Evolutionary conservation across 495 filamentous ascomycete species (phyloP), one percentile per base, ranked within the genome.

Genomic region (Neurospora cerealis): DNA sequence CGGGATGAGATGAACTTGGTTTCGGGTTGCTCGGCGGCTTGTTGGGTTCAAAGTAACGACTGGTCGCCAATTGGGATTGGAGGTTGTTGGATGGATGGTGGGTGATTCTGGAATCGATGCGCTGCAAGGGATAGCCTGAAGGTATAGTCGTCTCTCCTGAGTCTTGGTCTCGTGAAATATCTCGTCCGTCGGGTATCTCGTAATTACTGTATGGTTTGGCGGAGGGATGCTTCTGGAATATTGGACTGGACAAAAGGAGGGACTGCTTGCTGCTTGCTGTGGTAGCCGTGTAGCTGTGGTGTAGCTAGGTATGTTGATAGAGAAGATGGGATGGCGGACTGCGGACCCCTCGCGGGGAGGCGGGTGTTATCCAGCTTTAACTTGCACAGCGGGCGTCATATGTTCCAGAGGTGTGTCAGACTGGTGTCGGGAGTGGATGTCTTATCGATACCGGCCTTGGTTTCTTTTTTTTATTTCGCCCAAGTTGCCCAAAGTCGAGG

Each of bases 371-470:
- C 54, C 54, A 66, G 77, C 77, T 74, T 71, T 62, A 62, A 73
- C 72, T 73, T 72, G 73, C 72, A 74, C 74, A 70, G 28, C 54
- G 54, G 73, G 73, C 77, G 79, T 79, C 80, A 80, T 79, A 75
- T 73, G 77, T 72, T 73, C 72, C 37, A 38, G 48, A 60, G 11
- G 0, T 3, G 6, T 66, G 28, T 66, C 19, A 34, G 54, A 66
- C 54, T 3, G 54, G 54, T 66, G 54, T 66, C 54, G 54, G 54
- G 54, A 66, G 54, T 34, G 54, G 15, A 66, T 66, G 54, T 66
- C 28, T 66, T 19, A 34, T 34, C 54, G 24, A 34, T 62, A 17
- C 54, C 54, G 24, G 54, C 54, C 54, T 46, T 62, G 54, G 11
- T 34, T 62, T 62, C 54, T 32, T 62, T 62, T 62, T 62, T 62